Percentiles rank a stretch among this genome's conserved stretches.
These are phyloP conservation scores for Sphagnum fallax DNA, from an alignment of 228 moss, liverwort and hornwort genomes.

Conservation along the genomic window DNA sequence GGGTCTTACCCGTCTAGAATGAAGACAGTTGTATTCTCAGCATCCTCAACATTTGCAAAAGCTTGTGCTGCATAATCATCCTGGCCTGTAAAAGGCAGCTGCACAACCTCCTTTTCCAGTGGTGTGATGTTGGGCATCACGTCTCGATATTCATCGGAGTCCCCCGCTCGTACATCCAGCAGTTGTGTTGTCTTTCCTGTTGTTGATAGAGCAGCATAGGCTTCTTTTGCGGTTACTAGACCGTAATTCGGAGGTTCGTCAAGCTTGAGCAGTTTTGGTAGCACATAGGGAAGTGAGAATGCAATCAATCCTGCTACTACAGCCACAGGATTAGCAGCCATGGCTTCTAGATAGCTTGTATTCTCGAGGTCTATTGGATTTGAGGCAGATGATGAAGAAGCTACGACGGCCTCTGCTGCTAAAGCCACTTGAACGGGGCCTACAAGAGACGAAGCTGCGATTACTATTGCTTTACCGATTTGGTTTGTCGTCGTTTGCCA, in stretches of 20 bases:
- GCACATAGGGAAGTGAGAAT: constrained; percentile 1
- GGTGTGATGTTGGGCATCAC: background rate
- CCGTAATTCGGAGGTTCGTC: constrained; percentile 1
- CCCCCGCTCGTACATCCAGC: background rate
- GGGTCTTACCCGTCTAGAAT: constrained; percentile 4
- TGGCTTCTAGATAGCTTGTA: background rate
- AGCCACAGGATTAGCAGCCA: background rate
- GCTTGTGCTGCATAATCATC: constrained; percentile 3
- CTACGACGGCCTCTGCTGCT: too few species aligned
- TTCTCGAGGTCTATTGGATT: constrained; percentile 1
- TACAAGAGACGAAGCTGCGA: too few species aligned
- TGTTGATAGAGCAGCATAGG: background rate
- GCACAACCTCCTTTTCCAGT: background rate
- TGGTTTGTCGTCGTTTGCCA: too few species aligned
- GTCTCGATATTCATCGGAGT: background rate
- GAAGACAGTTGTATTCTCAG: background rate
- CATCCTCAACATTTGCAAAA: background rate
- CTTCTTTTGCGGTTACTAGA: constrained; percentile 1
- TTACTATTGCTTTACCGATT: too few species aligned
- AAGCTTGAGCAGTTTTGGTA: background rate
- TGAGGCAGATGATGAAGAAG: background rate
- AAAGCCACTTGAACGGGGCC: too few species aligned
- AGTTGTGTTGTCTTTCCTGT: background rate
- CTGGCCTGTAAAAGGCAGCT: constrained; percentile 1
- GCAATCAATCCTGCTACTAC: background rate